Evolutionary conservation across 768 basidiomycete genomes (phyloP).

Genomic region (Serendipita sp.): DNA sequence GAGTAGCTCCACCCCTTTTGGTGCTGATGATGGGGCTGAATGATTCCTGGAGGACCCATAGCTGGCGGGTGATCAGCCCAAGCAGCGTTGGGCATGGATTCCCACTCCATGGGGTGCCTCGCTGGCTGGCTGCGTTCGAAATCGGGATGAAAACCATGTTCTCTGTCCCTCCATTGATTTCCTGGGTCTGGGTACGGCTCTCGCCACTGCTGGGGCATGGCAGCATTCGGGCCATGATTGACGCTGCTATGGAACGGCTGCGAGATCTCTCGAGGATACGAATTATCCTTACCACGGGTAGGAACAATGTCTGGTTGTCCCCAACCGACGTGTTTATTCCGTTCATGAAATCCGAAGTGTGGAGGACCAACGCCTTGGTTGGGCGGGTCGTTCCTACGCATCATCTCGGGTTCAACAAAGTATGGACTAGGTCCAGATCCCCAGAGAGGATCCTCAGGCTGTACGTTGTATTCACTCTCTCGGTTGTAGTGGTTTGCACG

Average conservation of each 20-base stretch:
- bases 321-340: not conserved
- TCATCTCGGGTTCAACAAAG: not conserved
- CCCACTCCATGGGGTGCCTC: not conserved
- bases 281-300: not conserved
- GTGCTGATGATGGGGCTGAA: not conserved
- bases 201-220: not conserved
- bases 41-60: not conserved
- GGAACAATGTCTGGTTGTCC: not conserved
- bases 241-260: not conserved
- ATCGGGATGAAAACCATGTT: not conserved
- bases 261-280: not conserved
- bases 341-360: not conserved
- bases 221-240: not conserved
- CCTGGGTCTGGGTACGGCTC: not conserved
- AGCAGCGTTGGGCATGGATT: not conserved
- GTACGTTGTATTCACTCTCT: not conserved
- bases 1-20: not conserved
- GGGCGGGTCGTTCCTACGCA: not conserved
- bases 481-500: not conserved
- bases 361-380: not conserved
- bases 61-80: not conserved
- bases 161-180: slow-evolving; percentile 1
- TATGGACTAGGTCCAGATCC: not conserved
- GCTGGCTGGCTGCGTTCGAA: not conserved
- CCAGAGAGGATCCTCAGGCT: not conserved